Base-by-base conservation (phyloP, 371 early-diverging fungal species). In the Zychaea mexicana region DNA sequence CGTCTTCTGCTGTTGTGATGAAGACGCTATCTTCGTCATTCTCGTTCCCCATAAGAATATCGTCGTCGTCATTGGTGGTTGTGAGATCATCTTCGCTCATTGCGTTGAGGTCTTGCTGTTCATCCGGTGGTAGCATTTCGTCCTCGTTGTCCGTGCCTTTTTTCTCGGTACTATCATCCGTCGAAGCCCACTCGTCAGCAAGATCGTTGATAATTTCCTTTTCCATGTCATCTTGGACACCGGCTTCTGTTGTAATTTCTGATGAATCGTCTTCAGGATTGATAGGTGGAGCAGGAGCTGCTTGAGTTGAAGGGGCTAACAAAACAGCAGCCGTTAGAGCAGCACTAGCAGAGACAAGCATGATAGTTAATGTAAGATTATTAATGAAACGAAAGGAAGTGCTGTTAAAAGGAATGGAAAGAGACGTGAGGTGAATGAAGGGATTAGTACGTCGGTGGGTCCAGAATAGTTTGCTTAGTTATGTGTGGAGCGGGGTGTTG, bases 141-240 rank as follows among this genome's bases (percentile, higher is more conserved):
- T 27, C 39, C 9, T 62, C 62, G 2, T 54, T 32, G n/a, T 55
- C 21, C 15, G 5, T 28, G 46, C 32, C 55, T 24, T 62, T 36
- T 31, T 55, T 49, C 2, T 42, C 59, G 28, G 24, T 45, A 42
- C 42, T 15, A 19, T 39, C 39, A 13, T 46, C 59, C 12, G 59
- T 45, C 7, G 45, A 38, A 4, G 59, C 15, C 62, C 62, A 62
- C 27, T 62, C 62, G 21, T 62, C 55, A 26, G 56, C 56, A 21
- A 62, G 45, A 26, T 62, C 56, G 45, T 62, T 39, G 0, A 62
- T 56, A 22, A 62, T 32, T 1, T 62, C 62, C 32, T 55, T 46
- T 10, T 55, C 56, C 7, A 22, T 24, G 15, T 55, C 62, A n/a
- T 42, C 42, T 42, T 42, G 42, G 3, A n/a, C 4, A 42, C n/a